Conservation (phyloP, 2,329 filamentous ascomycete species). For the Fusarium albosuccineum region DNA sequence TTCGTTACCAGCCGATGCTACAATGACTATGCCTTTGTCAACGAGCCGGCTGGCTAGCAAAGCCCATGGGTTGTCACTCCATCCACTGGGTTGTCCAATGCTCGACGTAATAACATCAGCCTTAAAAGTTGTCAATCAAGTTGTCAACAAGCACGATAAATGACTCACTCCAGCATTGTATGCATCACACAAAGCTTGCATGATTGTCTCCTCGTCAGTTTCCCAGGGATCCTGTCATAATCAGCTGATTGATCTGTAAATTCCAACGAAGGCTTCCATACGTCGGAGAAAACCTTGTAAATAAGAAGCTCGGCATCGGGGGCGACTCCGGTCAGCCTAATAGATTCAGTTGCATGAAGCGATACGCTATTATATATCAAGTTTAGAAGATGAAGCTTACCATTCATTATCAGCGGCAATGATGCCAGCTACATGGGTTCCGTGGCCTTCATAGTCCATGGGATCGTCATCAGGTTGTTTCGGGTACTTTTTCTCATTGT, state of each 20-base stretch:
- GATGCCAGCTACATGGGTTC: constrained; percentile 61
- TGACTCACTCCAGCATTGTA: constrained; percentile 50
- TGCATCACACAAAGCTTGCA: constrained; percentile 54
- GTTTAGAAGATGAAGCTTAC: constrained; percentile 24
- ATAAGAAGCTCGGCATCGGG: constrained; percentile 59
- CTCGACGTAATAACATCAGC: constrained; percentile 61
- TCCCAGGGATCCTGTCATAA: constrained; percentile 44
- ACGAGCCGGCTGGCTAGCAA: constrained; percentile 57
- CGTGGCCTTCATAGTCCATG: constrained; percentile 52
- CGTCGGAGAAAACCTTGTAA: constrained; percentile 59
- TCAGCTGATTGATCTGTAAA: neutral
- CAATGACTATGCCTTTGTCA: constrained; percentile 61
- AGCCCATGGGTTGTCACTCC: constrained; percentile 58
- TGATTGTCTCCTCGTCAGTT: constrained; percentile 52
- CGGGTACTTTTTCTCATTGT: constrained; percentile 47
- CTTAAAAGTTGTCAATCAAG: constrained; percentile 29
- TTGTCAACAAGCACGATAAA: neutral
- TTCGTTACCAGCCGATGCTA: constrained; percentile 65
- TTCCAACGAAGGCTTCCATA: constrained; percentile 14
- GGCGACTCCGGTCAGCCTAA: constrained; percentile 59
- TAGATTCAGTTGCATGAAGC: constrained; percentile 9
- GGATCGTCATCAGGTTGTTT: constrained; percentile 53
- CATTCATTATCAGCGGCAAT: constrained; percentile 60
- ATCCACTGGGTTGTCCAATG: constrained; percentile 56
- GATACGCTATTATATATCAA: too few species aligned